Evolutionary conservation across 169 alveolate species (phyloP), one percentile per base, ranked within the genome.

Genomic region (Cryptosporidium canis): DNA sequence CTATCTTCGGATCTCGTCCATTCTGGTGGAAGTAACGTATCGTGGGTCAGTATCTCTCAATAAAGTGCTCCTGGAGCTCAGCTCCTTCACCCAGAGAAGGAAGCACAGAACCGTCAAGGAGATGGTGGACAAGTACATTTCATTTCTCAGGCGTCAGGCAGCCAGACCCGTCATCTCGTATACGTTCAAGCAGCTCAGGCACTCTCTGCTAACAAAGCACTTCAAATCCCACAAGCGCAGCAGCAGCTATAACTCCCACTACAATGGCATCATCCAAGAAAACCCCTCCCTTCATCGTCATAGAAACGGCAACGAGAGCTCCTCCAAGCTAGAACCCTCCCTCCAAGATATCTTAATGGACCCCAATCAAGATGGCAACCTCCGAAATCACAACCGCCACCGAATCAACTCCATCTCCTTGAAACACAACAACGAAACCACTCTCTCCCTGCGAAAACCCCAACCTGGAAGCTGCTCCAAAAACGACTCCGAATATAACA

Each of bases 21-120:
- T 77, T 56, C 63, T 77, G 0, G 87, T 63, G 9, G 87, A 77
- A 58, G 72, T 77, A 21, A 77, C 87, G n/a, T 77, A 77, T 61
- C 51, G 87, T 24, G 87, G 87, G 7, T 55, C 87, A 18, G 87
- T 77, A 16, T 58, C 87, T 6, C 27, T 77, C 55, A 77, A 77
- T 18, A 61, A 77, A n/a, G 87, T 77, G 3, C 47, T 77, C 8
- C 45, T 77, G 21, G 87, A 77, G 39, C 63, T 77, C n/a, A 24
- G 87, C 14, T 77, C 87, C 1, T 77, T 77, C 43, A 77, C 87
- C 9, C 87, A 77, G 43, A 55, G 87, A 18, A 61, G 87, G 41
- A 77, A 77, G 29, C 51, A 33, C 18, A 55, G 87, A 39, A 41
- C 87, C 1, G 51, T 77, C 21, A 77, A 77, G 29, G 77, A 55